Percentiles rank a stretch among this genome's conserved stretches.
These are phyloP conservation scores for Primulina eburnea DNA, from an alignment of 257 asterid genomes.

Conservation along the genomic window DNA sequence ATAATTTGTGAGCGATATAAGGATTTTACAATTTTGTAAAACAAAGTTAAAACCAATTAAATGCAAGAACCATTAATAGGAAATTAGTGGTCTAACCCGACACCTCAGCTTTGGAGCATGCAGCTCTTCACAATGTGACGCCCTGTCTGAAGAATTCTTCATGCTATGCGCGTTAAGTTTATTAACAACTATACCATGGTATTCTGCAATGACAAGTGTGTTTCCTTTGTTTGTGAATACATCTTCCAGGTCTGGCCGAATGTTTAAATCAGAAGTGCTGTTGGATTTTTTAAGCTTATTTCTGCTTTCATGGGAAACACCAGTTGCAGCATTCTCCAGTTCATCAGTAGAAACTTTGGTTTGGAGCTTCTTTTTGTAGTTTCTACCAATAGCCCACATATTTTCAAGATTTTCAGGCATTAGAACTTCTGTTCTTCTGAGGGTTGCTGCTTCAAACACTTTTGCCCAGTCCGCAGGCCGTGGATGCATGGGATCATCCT, in stretches of 20 bases:
- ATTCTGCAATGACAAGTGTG: slow-evolving; percentile 69
- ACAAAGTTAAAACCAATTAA: slow-evolving; percentile 9
- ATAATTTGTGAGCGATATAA: slow-evolving; percentile 17
- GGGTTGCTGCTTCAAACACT: slow-evolving; percentile 85
- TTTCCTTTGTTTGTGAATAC: slow-evolving; percentile 40
- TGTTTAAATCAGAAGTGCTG: slow-evolving; percentile 78
- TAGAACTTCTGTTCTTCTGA: slow-evolving; percentile 97
- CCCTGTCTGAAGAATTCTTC: slow-evolving; percentile 61
- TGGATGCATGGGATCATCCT: slow-evolving; percentile 46
- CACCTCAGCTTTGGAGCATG: slow-evolving; percentile 75
- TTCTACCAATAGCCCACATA: slow-evolving; percentile 98
- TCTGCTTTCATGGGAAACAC: slow-evolving; percentile 41
- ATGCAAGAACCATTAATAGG: slow-evolving; percentile 17
- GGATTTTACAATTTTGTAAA: slow-evolving; percentile 7
- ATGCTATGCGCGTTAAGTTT: slow-evolving; percentile 37
- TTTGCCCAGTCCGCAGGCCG: slow-evolving; percentile 90
- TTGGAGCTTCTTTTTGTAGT: slow-evolving; percentile 76
- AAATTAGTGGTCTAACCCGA: slow-evolving; percentile 55
- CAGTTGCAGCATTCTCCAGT: slow-evolving; percentile 33
- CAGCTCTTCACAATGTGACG: slow-evolving; percentile 53
- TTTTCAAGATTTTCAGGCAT: slow-evolving; percentile 98
- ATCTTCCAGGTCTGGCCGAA: slow-evolving; percentile 44
- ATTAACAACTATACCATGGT: slow-evolving; percentile 54
- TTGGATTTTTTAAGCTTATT: slow-evolving; percentile 80
- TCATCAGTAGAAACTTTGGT: slow-evolving; percentile 50